A percentile compares a stretch with the other conserved stretches of the same genome.
Conservation (phyloP, 768 basidiomycete species). For the Butyriboletus loyo region DNA sequence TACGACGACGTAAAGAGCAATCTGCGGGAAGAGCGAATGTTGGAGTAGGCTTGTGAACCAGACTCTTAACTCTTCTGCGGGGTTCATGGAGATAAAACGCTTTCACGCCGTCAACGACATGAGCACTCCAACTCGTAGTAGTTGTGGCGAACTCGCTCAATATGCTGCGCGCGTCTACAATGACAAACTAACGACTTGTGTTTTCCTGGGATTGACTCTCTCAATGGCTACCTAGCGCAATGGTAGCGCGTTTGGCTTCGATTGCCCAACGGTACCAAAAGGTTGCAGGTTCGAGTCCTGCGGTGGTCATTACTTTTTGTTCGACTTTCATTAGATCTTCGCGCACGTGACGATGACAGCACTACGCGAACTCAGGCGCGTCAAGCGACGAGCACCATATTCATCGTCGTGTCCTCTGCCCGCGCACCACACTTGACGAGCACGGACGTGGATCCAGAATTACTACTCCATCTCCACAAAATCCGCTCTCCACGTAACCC, state of each 20-base stretch:
- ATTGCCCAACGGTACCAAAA: slow-evolving; percentile 77
- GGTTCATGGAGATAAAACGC: slow-evolving; percentile 40
- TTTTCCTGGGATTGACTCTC: accelerated
- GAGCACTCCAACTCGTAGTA: slow-evolving; percentile 19
- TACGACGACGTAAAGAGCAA: slow-evolving; percentile 53
- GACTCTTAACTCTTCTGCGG: slow-evolving; percentile 37
- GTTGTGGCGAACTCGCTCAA: slow-evolving; percentile 20
- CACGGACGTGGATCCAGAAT: not conserved
- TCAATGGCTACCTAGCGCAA: slow-evolving; percentile 78
- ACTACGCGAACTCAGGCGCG: slow-evolving; percentile 12
- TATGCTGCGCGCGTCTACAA: slow-evolving; percentile 1
- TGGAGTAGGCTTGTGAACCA: slow-evolving; percentile 39
- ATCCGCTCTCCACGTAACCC: not conserved
- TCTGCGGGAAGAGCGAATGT: slow-evolving; percentile 49
- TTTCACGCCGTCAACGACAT: slow-evolving; percentile 31
- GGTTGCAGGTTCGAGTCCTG: slow-evolving; percentile 97
- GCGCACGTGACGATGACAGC: slow-evolving; percentile 22
- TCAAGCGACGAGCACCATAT: not conserved
- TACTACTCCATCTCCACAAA: not conserved
- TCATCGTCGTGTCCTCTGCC: not conserved
- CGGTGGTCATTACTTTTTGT: slow-evolving; percentile 61
- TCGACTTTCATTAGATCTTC: not conserved
- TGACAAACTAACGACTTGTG: not conserved
- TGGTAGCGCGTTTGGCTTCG: slow-evolving; percentile 97
- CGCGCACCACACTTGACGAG: not conserved